A percentile compares a stretch with the other conserved stretches of the same genome.
These are phyloP conservation scores for Globisporangium apiculatum DNA, from an alignment of 352 stramenopile genomes.

Conservation along the genomic window DNA sequence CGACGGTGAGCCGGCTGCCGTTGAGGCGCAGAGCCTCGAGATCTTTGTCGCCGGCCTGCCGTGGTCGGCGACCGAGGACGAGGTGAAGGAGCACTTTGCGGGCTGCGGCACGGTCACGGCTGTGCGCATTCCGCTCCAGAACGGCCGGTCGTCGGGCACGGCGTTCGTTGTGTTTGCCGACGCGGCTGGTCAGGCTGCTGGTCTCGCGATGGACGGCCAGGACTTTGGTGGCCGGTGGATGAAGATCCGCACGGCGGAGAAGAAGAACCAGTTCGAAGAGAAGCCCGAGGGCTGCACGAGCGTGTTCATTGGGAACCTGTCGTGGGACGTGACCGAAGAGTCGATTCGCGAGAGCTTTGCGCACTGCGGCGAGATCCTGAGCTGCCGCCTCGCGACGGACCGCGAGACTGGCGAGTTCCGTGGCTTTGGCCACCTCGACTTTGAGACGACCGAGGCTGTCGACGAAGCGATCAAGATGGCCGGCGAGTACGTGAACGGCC, in stretches of 20 bases:
- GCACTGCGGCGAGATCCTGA: constrained; percentile 93
- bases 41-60: constrained; percentile 93
- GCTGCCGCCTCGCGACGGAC: constrained; percentile 94
- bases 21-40: constrained; percentile 46
- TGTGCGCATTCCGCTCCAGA: constrained; percentile 84
- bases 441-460: constrained; percentile 91
- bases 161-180: constrained; percentile 92
- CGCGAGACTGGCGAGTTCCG: constrained; percentile 97
- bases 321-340: constrained; percentile 96
- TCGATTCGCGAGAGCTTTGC: constrained; percentile 89
- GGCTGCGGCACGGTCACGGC: constrained; percentile 85
- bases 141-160: constrained; percentile 91
- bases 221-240: constrained; percentile 95
- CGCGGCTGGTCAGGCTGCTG: constrained; percentile 61
- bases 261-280: constrained; percentile 81
- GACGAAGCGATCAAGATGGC: constrained; percentile 90
- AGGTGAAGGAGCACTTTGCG: constrained; percentile 93
- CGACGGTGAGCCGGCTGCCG: constrained; percentile 52
- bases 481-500: constrained; percentile 89
- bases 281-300: constrained; percentile 95
- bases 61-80: constrained; percentile 92
- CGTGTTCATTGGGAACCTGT: constrained; percentile 97
- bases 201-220: constrained; percentile 89
- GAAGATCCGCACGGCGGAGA: constrained; percentile 88
- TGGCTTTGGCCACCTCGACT: constrained; percentile 98